A percentile compares a stretch with the other conserved stretches of the same genome.
Evolutionary conservation across 441 rosid genomes (phyloP).

Genomic region (Gossypium laxum): DNA sequence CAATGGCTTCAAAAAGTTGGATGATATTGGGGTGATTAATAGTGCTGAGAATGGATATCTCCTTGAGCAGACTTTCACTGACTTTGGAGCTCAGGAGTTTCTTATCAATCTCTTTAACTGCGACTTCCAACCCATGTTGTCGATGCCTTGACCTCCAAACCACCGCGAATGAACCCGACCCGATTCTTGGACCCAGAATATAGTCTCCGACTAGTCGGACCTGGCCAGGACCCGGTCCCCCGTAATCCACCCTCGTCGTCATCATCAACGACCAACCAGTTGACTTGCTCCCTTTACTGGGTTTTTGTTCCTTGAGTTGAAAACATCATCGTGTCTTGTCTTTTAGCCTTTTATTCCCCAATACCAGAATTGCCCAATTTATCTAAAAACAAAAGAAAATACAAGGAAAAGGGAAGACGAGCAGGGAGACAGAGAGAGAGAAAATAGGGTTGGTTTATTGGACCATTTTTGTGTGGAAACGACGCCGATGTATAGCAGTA

Average conservation of each 20-base stretch:
- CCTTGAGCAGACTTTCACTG: constrained; percentile 54
- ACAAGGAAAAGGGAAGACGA: not conserved
- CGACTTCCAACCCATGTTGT: constrained; percentile 42
- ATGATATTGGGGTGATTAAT: constrained; percentile 72
- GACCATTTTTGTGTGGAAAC: constrained; percentile 21
- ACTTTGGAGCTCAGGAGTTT: constrained; percentile 52
- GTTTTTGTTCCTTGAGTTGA: not conserved
- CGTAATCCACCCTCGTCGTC: constrained; percentile 36
- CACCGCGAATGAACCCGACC: constrained; percentile 68
- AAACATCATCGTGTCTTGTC: constrained; percentile 1
- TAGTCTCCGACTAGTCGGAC: constrained; percentile 53
- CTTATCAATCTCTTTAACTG: constrained; percentile 70
- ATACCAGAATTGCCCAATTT: not conserved
- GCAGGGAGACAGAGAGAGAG: not conserved
- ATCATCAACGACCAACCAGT: constrained; percentile 4
- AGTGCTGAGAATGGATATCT: constrained; percentile 67
- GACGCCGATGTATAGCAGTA: constrained; percentile 21
- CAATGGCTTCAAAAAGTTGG: constrained; percentile 50
- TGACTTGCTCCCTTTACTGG: not conserved
- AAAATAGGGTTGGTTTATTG: not conserved
- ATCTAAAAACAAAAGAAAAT: not conserved
- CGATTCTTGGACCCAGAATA: constrained; percentile 54
- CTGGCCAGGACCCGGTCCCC: not conserved
- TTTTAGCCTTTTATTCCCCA: not conserved
- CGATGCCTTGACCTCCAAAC: constrained; percentile 61